A percentile compares a stretch with the other conserved stretches of the same genome.
These are phyloP conservation scores for Pezicula neosporulosa DNA, from an alignment of 2,329 filamentous ascomycete genomes.

Conservation along the genomic window DNA sequence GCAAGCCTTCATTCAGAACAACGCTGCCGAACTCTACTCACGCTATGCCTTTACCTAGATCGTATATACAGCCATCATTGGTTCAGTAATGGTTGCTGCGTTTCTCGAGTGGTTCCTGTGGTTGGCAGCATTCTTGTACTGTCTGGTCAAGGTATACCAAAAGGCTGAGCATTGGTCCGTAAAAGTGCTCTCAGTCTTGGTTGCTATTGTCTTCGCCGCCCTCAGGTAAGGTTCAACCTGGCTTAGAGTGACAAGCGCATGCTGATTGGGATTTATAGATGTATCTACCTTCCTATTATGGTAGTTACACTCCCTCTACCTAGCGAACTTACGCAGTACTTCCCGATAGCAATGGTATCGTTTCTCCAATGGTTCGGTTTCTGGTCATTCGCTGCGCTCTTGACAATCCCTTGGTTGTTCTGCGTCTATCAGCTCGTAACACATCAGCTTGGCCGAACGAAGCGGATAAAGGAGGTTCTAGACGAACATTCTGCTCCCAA, in stretches of 20 bases:
- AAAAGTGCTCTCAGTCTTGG: slow-evolving; percentile 69
- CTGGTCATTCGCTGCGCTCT: slow-evolving; percentile 81
- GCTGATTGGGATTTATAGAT: slow-evolving; percentile 40
- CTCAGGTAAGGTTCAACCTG: slow-evolving; percentile 56
- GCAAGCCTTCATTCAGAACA: too few species aligned
- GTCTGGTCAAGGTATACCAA: slow-evolving; percentile 78
- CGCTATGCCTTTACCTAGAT: slow-evolving; percentile 52
- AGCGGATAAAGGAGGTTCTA: slow-evolving; percentile 78
- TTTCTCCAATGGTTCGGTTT: slow-evolving; percentile 94
- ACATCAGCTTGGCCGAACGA: slow-evolving; percentile 76
- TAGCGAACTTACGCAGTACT: slow-evolving; percentile 64
- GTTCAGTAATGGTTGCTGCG: slow-evolving; percentile 77
- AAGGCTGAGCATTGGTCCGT: slow-evolving; percentile 91
- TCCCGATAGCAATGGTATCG: slow-evolving; percentile 64
- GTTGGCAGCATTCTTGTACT: slow-evolving; percentile 92
- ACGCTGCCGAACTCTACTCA: slow-evolving; percentile 4
- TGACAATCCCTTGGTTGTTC: slow-evolving; percentile 88
- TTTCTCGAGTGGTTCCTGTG: slow-evolving; percentile 92
- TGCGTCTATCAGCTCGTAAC: slow-evolving; percentile 91
- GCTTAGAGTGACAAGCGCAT: background rate
- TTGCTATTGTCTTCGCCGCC: slow-evolving; percentile 69
- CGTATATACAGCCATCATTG: slow-evolving; percentile 78
- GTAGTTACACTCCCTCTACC: slow-evolving; percentile 87
- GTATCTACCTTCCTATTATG: slow-evolving; percentile 91
- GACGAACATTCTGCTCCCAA: slow-evolving; percentile 87